phyloP scores from a whole-genome alignment of 495 filamentous ascomycete genomes.

The Xylaria scruposa region DNA sequence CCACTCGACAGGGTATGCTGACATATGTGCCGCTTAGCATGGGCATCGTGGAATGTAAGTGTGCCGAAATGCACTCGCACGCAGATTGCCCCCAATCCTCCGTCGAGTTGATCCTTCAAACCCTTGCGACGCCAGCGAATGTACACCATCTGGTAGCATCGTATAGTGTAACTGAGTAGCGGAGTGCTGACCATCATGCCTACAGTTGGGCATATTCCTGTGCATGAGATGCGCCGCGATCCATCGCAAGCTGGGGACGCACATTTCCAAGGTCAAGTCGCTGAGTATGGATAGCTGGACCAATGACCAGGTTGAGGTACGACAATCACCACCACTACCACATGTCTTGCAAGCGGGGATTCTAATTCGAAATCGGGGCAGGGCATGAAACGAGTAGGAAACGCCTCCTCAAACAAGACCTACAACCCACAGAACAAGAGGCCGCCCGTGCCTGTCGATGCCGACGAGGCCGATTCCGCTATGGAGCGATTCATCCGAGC shows the following conservation, averaged over 20 bases:
- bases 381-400: conserved; percentile 93
- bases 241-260: conserved; percentile 96
- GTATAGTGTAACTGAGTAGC: background rate
- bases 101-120: background rate
- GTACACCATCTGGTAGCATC: background rate
- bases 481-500: conserved; percentile 94
- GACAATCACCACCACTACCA: conserved; percentile 32
- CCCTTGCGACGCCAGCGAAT: conserved; percentile 3
- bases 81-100: background rate
- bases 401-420: conserved; percentile 79
- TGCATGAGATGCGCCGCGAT: conserved; percentile 97
- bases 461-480: conserved; percentile 87
- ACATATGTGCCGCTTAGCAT: conserved; percentile 64
- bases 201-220: conserved; percentile 89
- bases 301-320: conserved; percentile 92
- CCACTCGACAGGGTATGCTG: conserved; percentile 23
- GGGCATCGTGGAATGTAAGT: conserved; percentile 98
- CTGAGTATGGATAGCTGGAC: conserved; percentile 98
- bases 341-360: background rate
- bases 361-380: conserved; percentile 43
- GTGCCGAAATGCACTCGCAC: conserved; percentile 19
- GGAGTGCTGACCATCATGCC: conserved; percentile 17
- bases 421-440: conserved; percentile 86
- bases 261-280: conserved; percentile 98
- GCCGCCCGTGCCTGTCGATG: conserved; percentile 82